These are phyloP conservation scores for Gardenia jasminoides DNA, from an alignment of 257 asterid genomes.

Conservation along the genomic window DNA sequence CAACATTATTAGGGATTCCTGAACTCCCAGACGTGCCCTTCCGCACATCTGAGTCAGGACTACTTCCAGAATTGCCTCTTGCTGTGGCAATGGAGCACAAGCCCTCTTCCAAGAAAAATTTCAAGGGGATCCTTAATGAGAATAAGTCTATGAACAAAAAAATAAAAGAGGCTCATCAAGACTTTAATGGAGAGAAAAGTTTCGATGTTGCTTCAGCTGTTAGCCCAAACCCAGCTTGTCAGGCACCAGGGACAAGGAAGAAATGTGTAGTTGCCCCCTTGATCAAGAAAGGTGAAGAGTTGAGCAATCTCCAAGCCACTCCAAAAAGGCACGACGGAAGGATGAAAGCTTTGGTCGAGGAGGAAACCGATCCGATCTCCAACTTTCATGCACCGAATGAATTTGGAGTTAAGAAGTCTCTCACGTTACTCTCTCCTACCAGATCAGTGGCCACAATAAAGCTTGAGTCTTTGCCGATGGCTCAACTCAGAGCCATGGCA, in stretches of 20 bases:
- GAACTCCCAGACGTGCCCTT: constrained; percentile 11
- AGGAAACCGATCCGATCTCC: background rate
- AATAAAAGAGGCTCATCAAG: background rate
- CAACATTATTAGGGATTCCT: constrained; percentile 3
- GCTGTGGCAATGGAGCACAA: constrained; percentile 24
- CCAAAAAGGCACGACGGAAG: background rate
- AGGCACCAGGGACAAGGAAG: constrained; percentile 15
- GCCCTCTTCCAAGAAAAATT: constrained; percentile 17
- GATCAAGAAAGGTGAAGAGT: constrained; percentile 16
- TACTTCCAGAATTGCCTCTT: constrained; percentile 21
- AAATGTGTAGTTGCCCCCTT: constrained; percentile 8
- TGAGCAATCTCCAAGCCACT: constrained; percentile 12
- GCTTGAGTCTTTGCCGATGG: constrained; percentile 16
- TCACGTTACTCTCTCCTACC: background rate
- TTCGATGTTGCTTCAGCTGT: constrained; percentile 14
- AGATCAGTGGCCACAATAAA: background rate
- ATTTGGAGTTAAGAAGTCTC: background rate
- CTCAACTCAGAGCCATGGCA: constrained; percentile 38
- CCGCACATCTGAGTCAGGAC: constrained; percentile 6
- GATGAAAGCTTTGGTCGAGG: background rate
- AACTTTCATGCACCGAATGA: constrained; percentile 5
- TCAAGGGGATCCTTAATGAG: constrained; percentile 7
- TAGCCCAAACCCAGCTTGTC: constrained; percentile 13
- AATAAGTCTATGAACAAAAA: constrained; percentile 7
- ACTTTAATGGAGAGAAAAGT: constrained; percentile 15